These are phyloP conservation scores for Boletus coccyginus DNA, from an alignment of 768 basidiomycete genomes.

Conservation along the genomic window DNA sequence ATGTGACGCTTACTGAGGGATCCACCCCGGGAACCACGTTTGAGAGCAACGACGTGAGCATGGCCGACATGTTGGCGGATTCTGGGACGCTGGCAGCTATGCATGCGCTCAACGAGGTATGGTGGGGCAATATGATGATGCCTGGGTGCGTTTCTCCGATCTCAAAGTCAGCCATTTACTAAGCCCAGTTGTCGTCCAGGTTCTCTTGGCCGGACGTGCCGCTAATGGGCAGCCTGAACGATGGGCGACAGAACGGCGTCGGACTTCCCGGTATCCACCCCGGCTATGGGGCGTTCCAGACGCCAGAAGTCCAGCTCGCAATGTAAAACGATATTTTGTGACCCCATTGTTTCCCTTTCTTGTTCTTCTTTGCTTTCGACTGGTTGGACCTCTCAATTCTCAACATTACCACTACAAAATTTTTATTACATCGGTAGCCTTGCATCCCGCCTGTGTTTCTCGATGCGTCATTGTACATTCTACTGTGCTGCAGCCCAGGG, in stretches of 20 bases:
- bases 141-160: slow-evolving; percentile 46
- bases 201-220: slow-evolving; percentile 34
- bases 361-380: background rate
- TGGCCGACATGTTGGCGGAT: slow-evolving; percentile 33
- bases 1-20: slow-evolving; percentile 14
- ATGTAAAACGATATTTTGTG: slow-evolving; percentile 7
- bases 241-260: slow-evolving; percentile 5
- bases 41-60: slow-evolving; percentile 18
- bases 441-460: background rate
- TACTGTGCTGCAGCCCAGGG: too few relatives aligned
- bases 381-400: background rate
- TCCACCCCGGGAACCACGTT: background rate
- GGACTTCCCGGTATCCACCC: slow-evolving; percentile 20
- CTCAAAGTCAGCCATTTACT: background rate
- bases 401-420: background rate
- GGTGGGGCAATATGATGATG: slow-evolving; percentile 85
- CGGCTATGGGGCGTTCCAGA: slow-evolving; percentile 19
- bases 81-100: slow-evolving; percentile 67
- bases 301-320: slow-evolving; percentile 24
- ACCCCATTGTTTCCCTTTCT: background rate
- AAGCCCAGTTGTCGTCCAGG: slow-evolving; percentile 4
- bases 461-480: background rate
- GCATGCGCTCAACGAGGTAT: slow-evolving; percentile 67
- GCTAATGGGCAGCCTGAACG: slow-evolving; percentile 20
- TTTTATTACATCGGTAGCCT: background rate